Conservation (phyloP, 2,329 filamentous ascomycete species). For the Colletotrichum sp. region DNA sequence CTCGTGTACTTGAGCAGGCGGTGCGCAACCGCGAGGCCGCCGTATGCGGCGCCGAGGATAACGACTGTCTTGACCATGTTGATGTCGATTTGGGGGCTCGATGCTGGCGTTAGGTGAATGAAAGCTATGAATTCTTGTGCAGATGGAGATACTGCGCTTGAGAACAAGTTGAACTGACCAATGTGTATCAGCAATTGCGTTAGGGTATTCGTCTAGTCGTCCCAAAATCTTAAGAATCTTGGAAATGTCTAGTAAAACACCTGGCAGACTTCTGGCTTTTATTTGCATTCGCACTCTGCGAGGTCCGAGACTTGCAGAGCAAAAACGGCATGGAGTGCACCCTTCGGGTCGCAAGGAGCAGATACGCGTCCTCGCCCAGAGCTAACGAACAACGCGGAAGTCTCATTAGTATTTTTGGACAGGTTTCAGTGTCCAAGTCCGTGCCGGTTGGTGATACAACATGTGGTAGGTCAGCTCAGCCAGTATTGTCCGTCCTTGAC, state of each 20-base stretch:
- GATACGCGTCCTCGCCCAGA: background rate
- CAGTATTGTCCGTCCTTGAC: background rate
- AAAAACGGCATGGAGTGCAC: background rate
- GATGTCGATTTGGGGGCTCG: background rate
- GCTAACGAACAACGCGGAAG: background rate
- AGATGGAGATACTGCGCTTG: background rate
- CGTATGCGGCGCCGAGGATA: conserved; percentile 59
- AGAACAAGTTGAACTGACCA: background rate
- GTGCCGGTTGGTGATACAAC: conserved; percentile 11
- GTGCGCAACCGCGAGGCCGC: conserved; percentile 58
- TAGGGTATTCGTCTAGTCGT: background rate
- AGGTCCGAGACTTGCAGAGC: background rate
- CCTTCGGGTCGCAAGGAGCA: background rate
- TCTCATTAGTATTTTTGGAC: conserved; percentile 1
- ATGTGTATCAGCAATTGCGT: background rate
- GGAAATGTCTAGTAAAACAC: no score
- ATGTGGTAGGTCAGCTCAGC: conserved; percentile 4
- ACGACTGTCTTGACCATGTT: conserved; percentile 58
- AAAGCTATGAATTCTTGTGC: background rate
- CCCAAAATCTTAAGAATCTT: background rate
- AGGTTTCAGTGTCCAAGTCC: conserved; percentile 17
- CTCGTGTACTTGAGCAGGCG: conserved; percentile 58
- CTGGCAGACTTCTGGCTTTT: background rate
- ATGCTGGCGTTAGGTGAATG: background rate
- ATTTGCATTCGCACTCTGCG: background rate